Percentiles rank a stretch among this genome's conserved stretches.
phyloP scores from a whole-genome alignment of 2,329 filamentous ascomycete species.

The Chalaropsis thielavioides region DNA sequence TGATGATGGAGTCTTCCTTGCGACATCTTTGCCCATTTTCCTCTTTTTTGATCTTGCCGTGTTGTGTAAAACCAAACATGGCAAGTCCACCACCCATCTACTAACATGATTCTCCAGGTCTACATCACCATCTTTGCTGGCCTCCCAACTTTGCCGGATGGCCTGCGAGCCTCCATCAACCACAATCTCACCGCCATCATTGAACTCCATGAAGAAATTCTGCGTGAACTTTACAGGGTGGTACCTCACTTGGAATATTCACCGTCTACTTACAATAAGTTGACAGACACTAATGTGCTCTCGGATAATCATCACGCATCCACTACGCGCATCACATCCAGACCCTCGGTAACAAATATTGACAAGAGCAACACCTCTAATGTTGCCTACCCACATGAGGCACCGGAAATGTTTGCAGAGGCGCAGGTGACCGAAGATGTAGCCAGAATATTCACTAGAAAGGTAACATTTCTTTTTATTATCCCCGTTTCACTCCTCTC shows the following conservation, averaged over 20 bases:
- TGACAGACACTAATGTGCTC: background rate
- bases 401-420: constrained; percentile 41
- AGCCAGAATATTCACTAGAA: constrained; percentile 45
- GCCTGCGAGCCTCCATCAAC: constrained; percentile 58
- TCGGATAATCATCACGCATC: background rate
- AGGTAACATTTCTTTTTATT: constrained; percentile 31
- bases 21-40: background rate
- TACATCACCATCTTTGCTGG: constrained; percentile 62
- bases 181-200: constrained; percentile 67
- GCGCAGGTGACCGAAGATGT: constrained; percentile 46
- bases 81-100: constrained; percentile 10
- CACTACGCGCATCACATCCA: constrained; percentile 27
- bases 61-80: constrained; percentile 1
- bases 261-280: background rate
- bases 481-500: background rate
- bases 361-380: constrained; percentile 9
- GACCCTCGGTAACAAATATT: background rate
- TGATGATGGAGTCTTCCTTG: background rate
- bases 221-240: constrained; percentile 55
- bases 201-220: constrained; percentile 67
- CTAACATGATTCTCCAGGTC: constrained; percentile 34
- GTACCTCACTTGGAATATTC: constrained; percentile 53
- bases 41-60: background rate
- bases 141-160: constrained; percentile 48
- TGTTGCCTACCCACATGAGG: constrained; percentile 30